Conservation (phyloP, 1,139 yeast genomes). For the Pichia norvegensis region DNA sequence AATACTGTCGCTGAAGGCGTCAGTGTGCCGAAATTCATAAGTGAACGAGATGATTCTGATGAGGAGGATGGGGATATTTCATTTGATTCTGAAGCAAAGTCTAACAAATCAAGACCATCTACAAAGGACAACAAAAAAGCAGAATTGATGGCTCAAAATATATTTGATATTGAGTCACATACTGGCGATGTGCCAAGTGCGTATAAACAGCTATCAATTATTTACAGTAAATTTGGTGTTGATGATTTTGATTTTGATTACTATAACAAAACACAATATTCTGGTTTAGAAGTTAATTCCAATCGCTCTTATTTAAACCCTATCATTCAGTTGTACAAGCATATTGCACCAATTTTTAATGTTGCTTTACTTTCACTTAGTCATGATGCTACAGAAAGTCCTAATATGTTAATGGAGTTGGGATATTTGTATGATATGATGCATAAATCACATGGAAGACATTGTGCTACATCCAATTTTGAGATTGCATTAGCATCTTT, state of each 20-base stretch:
- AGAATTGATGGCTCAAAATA: neutral
- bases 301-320: constrained; percentile 80
- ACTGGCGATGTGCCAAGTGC: constrained; percentile 55
- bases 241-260: constrained; percentile 88
- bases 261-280: constrained; percentile 63
- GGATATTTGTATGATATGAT: constrained; percentile 92
- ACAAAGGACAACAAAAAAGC: neutral
- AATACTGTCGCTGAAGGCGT: constrained; percentile 22
- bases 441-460: constrained; percentile 65
- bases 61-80: constrained; percentile 12
- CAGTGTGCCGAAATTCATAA: constrained; percentile 56
- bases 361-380: constrained; percentile 49
- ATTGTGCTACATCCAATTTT: constrained; percentile 69
- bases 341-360: constrained; percentile 65
- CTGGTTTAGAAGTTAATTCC: constrained; percentile 87
- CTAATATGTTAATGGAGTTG: constrained; percentile 64
- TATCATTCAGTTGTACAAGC: constrained; percentile 73
- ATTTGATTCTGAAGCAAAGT: neutral
- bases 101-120: neutral
- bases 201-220: constrained; percentile 65
- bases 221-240: constrained; percentile 86
- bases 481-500: constrained; percentile 41
- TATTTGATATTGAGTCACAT: constrained; percentile 19
- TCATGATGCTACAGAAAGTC: constrained; percentile 49
- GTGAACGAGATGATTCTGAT: constrained; percentile 45